Evolutionary conservation across 2,329 filamentous ascomycete species (phyloP).

Genomic region (Ophidiomyces ophidiicola): DNA sequence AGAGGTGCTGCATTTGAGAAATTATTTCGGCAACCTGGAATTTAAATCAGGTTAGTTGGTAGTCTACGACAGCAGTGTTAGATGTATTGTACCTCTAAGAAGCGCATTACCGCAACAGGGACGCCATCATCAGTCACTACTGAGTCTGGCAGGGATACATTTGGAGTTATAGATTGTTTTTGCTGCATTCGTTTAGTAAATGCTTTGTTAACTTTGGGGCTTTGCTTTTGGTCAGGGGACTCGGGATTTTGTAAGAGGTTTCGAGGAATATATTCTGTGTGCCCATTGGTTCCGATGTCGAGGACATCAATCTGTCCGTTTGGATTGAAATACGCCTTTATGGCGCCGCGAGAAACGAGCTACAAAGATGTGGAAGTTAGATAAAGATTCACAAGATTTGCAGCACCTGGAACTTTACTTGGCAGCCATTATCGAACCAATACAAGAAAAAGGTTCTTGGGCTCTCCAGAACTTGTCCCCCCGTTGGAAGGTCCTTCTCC

Average conservation of each 20-base stretch:
- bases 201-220: constrained; percentile 48
- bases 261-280: constrained; percentile 75
- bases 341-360: constrained; percentile 63
- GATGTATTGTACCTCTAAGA: constrained; percentile 45
- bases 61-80: background rate
- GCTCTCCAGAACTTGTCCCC: constrained; percentile 64
- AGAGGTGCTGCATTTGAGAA: constrained; percentile 50
- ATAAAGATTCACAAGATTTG: background rate
- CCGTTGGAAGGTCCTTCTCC: constrained; percentile 47
- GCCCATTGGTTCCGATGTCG: constrained; percentile 62
- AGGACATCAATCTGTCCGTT: constrained; percentile 73
- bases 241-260: constrained; percentile 41
- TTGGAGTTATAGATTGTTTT: constrained; percentile 31
- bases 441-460: constrained; percentile 70
- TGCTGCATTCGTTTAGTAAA: constrained; percentile 40
- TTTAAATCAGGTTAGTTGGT: constrained; percentile 15
- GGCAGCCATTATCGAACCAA: constrained; percentile 73
- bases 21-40: constrained; percentile 52
- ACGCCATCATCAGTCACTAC: constrained; percentile 42
- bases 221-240: constrained; percentile 45
- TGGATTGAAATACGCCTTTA: constrained; percentile 67
- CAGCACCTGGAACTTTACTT: constrained; percentile 56
- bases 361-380: constrained; percentile 26
- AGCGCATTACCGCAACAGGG: constrained; percentile 45
- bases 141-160: constrained; percentile 34